These are phyloP conservation scores for Candida methanosorbosa DNA, from an alignment of 805 yeast genomes.

Conservation along the genomic window DNA sequence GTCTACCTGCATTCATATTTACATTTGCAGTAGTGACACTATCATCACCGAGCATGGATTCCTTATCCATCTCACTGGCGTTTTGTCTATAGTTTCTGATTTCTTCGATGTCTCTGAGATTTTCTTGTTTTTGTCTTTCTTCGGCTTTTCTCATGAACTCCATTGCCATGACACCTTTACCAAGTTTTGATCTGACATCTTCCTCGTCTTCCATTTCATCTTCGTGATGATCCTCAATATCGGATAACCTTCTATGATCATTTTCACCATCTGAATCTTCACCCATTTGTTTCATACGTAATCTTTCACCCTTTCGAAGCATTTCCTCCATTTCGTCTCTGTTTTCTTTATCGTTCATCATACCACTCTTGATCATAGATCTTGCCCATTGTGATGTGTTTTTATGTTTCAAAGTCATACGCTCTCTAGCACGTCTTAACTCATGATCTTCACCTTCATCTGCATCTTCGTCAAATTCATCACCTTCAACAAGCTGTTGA, in stretches of 20 bases:
- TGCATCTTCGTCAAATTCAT: slow-evolving; percentile 39
- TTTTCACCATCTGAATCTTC: slow-evolving; percentile 40
- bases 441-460: slow-evolving; percentile 54
- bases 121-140: slow-evolving; percentile 51
- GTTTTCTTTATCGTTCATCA: slow-evolving; percentile 77
- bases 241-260: slow-evolving; percentile 38
- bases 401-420: slow-evolving; percentile 89
- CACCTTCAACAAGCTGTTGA: slow-evolving; percentile 56
- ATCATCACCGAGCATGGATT: slow-evolving; percentile 22
- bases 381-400: slow-evolving; percentile 87
- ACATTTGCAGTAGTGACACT: slow-evolving; percentile 37
- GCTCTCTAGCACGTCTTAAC: slow-evolving; percentile 73
- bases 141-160: slow-evolving; percentile 93
- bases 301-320: slow-evolving; percentile 77
- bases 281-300: slow-evolving; percentile 67
- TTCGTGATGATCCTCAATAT: slow-evolving; percentile 41
- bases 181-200: slow-evolving; percentile 36
- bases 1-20: slow-evolving; percentile 64
- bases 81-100: slow-evolving; percentile 40
- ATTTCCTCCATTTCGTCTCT: slow-evolving; percentile 91
- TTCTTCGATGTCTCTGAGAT: slow-evolving; percentile 41
- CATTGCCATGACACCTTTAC: slow-evolving; percentile 90
- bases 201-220: slow-evolving; percentile 29
- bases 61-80: slow-evolving; percentile 32
- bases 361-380: slow-evolving; percentile 80